Evolutionary conservation across 768 basidiomycete genomes (phyloP).

Genomic region (Leccinum uliginosum): DNA sequence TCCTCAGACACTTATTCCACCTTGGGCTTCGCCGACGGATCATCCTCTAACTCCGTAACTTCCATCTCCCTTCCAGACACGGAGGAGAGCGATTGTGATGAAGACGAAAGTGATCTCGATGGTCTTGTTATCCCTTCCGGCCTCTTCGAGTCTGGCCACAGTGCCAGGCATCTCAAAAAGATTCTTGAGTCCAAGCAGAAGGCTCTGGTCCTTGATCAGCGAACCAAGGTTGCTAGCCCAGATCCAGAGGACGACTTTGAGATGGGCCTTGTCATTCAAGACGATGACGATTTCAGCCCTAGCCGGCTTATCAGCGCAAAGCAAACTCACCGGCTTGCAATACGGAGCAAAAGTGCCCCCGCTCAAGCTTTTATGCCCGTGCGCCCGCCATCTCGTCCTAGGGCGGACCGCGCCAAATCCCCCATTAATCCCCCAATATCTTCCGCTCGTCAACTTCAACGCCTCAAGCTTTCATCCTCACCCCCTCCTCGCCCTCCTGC

Average conservation of each 20-base stretch:
- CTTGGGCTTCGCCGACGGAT: constrained; percentile 68
- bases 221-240: constrained; percentile 48
- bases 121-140: constrained; percentile 75
- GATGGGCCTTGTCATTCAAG: constrained; percentile 76
- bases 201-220: constrained; percentile 50
- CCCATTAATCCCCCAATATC: constrained; percentile 65
- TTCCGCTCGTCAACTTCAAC: constrained; percentile 66
- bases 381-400: constrained; percentile 63
- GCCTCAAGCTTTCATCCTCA: constrained; percentile 63
- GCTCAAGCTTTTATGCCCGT: constrained; percentile 43
- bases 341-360: constrained; percentile 60
- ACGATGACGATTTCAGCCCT: constrained; percentile 78
- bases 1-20: constrained; percentile 86
- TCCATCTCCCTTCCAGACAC: constrained; percentile 63
- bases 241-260: constrained; percentile 86
- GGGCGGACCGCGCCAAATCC: constrained; percentile 65
- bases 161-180: constrained; percentile 46
- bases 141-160: constrained; percentile 69
- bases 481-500: constrained; percentile 51
- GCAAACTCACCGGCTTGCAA: constrained; percentile 40
- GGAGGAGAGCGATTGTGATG: constrained; percentile 65
- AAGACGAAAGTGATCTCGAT: constrained; percentile 72
- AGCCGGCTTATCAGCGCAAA: constrained; percentile 58
- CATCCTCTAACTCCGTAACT: constrained; percentile 68
- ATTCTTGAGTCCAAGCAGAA: constrained; percentile 54